phyloP scores from a whole-genome alignment of 2,329 filamentous ascomycete species.

The Colletotrichum spinosum region DNA sequence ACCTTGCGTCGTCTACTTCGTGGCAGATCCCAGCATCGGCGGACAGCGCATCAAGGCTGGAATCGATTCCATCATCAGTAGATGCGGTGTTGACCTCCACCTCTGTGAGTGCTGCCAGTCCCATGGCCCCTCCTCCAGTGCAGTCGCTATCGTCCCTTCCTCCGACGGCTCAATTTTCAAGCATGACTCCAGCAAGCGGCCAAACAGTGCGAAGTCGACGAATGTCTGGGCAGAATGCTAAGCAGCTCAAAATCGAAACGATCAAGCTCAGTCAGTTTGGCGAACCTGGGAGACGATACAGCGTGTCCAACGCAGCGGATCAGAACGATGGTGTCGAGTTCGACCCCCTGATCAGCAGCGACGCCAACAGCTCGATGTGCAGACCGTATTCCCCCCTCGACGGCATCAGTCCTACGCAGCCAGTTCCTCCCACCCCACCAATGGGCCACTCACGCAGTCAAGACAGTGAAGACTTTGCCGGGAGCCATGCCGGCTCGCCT shows the following conservation, averaged over 20 bases:
- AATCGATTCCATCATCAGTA: constrained; percentile 5
- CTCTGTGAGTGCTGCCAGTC: constrained; percentile 41
- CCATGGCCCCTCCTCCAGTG: constrained; percentile 61
- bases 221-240: constrained; percentile 82
- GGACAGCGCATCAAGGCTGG: constrained; percentile 27
- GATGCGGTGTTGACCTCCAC: constrained; percentile 38
- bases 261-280: constrained; percentile 39
- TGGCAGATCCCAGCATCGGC: constrained; percentile 77
- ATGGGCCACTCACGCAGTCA: constrained; percentile 44
- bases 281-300: constrained; percentile 24
- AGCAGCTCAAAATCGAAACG: constrained; percentile 92
- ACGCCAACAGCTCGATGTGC: constrained; percentile 5
- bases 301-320: constrained; percentile 17
- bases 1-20: constrained; percentile 75
- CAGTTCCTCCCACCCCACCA: constrained; percentile 40
- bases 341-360: background rate
- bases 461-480: constrained; percentile 51
- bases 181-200: constrained; percentile 47
- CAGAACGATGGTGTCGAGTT: constrained; percentile 12
- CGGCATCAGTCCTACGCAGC: constrained; percentile 37
- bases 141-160: constrained; percentile 60
- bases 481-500: constrained; percentile 65
- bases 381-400: constrained; percentile 33
- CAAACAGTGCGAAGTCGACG: constrained; percentile 78
- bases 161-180: constrained; percentile 42